Conservation (phyloP, 148 eudicot species). For the Fagopyrum tataricum region DNA sequence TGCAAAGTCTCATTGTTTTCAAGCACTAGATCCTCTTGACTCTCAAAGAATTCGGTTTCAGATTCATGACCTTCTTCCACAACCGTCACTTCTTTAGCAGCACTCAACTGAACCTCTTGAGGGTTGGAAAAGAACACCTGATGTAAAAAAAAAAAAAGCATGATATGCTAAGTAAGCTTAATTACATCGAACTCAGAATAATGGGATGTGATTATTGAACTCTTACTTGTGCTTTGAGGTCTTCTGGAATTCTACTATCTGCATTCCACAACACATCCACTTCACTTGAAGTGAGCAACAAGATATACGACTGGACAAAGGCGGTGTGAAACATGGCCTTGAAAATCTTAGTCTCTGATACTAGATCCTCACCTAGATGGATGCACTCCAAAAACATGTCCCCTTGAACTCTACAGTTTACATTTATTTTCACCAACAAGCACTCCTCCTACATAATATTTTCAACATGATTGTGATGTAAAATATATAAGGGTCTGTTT, state of each 20-base stretch:
- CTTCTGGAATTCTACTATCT: conserved; percentile 32
- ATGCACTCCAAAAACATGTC: conserved; percentile 61
- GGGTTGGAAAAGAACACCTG: conserved; percentile 12
- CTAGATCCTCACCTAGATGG: conserved; percentile 47
- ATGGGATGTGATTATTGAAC: background rate
- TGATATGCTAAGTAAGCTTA: background rate
- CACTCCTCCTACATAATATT: conserved; percentile 47
- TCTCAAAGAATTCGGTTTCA: conserved; percentile 35
- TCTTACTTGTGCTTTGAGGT: conserved; percentile 46
- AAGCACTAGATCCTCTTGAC: background rate
- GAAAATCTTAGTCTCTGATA: conserved; percentile 46
- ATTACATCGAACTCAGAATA: background rate
- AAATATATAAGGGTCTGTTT: no score
- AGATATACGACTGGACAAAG: conserved; percentile 37
- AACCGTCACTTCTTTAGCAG: background rate
- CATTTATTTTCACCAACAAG: conserved; percentile 38
- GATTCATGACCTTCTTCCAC: conserved; percentile 30
- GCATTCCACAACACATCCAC: conserved; percentile 47
- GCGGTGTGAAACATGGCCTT: conserved; percentile 68
- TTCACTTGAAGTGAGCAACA: conserved; percentile 33
- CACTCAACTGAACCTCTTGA: conserved; percentile 8
- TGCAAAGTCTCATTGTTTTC: conserved; percentile 14
- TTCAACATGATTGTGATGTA: background rate
- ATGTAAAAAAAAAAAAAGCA: background rate
- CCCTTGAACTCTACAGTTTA: conserved; percentile 49